phyloP scores from a whole-genome alignment of 2,329 filamentous ascomycete genomes.

The Aspergillus udagawae region DNA sequence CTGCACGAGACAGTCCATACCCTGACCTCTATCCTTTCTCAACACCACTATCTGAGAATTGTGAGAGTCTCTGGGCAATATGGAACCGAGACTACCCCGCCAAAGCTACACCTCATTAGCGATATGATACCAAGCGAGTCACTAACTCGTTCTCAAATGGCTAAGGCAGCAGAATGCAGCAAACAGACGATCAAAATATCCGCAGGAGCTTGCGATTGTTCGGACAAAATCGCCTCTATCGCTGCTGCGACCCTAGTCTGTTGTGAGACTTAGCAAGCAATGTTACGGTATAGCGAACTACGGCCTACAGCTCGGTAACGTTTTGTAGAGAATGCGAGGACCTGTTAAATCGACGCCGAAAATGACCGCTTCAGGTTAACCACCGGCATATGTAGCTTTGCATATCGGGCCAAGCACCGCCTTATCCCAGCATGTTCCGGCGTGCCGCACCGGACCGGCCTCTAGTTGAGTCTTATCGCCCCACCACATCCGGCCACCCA shows the following conservation, averaged over 20 bases:
- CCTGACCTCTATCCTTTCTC: no score
- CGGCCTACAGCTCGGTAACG: no score
- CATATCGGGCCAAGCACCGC: no score
- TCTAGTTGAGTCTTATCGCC: no score
- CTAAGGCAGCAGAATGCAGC: slow-evolving; percentile 7
- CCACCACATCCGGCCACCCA: no score
- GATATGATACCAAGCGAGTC: slow-evolving; percentile 7
- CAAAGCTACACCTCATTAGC: slow-evolving; percentile 3
- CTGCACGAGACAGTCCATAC: no score
- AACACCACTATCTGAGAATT: not conserved
- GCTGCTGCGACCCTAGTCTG: no score
- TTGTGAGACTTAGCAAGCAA: no score
- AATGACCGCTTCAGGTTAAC: slow-evolving; percentile 10
- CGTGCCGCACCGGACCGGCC: no score
- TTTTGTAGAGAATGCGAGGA: slow-evolving; percentile 12
- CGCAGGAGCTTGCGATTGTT: slow-evolving; percentile 6
- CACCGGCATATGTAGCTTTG: no score
- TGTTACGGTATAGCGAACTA: no score
- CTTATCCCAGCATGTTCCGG: no score
- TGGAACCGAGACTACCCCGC: slow-evolving; percentile 2
- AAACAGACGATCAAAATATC: slow-evolving; percentile 5
- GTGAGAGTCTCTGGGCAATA: slow-evolving; percentile 8
- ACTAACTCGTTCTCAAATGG: slow-evolving; percentile 6
- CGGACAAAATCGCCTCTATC: not conserved
- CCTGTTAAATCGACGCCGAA: slow-evolving; percentile 16